Evolutionary conservation across 1,139 yeast genomes (phyloP), one percentile per base, ranked within the genome.

Genomic region (Suhomyces maxii): DNA sequence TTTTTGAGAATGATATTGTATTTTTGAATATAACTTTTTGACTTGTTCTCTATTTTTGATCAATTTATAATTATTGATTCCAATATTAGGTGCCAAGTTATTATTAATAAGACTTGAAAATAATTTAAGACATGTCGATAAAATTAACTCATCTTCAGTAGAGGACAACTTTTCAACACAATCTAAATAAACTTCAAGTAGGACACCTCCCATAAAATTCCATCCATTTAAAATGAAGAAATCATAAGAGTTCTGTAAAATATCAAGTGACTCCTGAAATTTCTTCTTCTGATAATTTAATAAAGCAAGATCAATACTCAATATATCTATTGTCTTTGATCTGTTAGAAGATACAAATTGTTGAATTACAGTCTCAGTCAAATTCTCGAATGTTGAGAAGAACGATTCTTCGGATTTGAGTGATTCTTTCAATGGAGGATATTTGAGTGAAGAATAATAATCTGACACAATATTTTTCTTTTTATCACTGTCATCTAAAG

Each of bases 301-400:
- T 12, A 87, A 61, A 0, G 96, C 97, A 44, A 89, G 73, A 53
- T 93, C 97, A n/a, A 89, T 80, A 4, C 93, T 83, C 26, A 93
- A 68, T 7, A 86, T 73, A 57, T 87, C 93, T 8, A 87, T 82
- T 0, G 90, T 76, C 52, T 91, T 76, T 9, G 82, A 77, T 50
- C 86, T 67, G 12, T 68, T 72, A 33, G 83, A 74, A 11, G 59
- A 56, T 7, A 76, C 71, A 56, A 79, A 81, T 47, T 79, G 77
- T 31, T 68, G 65, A 31, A 80, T 73, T 1, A 80, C 60, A 28
- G 41, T 60, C 36, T 71, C 74, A 0, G 86, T 82, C 5, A 77
- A 53, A 3, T 58, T 51, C 48, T 76, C 69, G 51, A 68, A 69
- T 10, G 52, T 46, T 7, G 50, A 52, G 39, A 56, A 57, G 49